Base-by-base conservation (phyloP, 2,329 filamentous ascomycete genomes). In the Cladophialophora chaetospira region DNA sequence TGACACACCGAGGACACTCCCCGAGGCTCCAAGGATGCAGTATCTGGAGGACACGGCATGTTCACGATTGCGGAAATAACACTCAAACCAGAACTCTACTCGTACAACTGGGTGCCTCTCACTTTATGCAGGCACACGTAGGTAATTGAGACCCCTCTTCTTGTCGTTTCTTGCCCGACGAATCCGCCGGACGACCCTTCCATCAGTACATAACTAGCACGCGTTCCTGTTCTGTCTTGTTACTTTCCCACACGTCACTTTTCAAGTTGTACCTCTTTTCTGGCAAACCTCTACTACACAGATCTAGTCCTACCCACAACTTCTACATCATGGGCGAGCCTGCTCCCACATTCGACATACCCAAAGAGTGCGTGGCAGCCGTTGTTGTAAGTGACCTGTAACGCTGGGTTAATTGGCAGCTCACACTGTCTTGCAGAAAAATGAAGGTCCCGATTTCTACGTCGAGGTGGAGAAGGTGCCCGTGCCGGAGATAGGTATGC, bases 381-480 rank as follows among this genome's bases (percentile, higher is more conserved):
- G 63, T 65, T n/a, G 58, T 58, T 40, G 61, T 63, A 54, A 4
- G 60, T 62, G 19, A 3, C n/a, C n/a, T 13, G 29, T 13, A 33
- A 19, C 1, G 15, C 28, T 33, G 13, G 13, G n/a, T 28, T n/a
- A 13, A 8, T 43, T 31, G 6, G 17, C 4, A 19, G 43, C 56
- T 49, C 13, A 57, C 29, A 35, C 10, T 3, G 17, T 44, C 17
- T 9, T 5, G 45, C 40, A 63, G 61, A 63, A 62, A 47, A 56
- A 66, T 57, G 64, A 66, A 51, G 64, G 64, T 4, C 64, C 64
- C 13, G 54, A 66, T 53, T 66, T 63, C 55, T 61, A 62, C 8
- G 57, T 65, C 28, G 61, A 62, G 35, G 64, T 65, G 5, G 58
- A 63, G 52, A 66, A 66, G 49, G 61, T 66, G 11, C 64, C 64